Evolutionary conservation across 257 asterid species (phyloP).

Genomic region (Solanum gracilifrons): DNA sequence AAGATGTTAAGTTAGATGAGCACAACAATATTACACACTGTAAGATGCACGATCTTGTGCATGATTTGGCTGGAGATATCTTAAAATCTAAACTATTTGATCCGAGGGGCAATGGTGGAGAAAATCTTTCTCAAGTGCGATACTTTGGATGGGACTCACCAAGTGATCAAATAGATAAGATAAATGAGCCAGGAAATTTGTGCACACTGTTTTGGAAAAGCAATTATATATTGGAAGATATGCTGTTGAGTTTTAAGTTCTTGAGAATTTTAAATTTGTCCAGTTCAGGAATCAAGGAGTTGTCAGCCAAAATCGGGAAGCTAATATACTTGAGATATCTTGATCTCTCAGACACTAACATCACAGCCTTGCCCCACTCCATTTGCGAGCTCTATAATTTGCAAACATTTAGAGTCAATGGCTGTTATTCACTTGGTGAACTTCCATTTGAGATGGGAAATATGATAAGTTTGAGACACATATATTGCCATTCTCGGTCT

Average conservation of each 20-base stretch:
- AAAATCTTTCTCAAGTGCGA: neutral
- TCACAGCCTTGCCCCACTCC: neutral
- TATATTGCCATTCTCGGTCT: neutral
- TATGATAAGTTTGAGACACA: conserved; percentile 3
- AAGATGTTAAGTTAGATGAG: neutral
- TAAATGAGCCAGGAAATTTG: neutral
- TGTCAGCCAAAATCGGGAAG: conserved; percentile 3
- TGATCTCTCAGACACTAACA: conserved; percentile 4
- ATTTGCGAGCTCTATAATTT: neutral
- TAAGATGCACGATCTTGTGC: conserved; percentile 29
- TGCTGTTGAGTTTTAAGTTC: neutral
- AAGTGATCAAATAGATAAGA: neutral
- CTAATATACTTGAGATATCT: conserved; percentile 9
- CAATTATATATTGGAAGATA: neutral
- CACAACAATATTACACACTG: neutral
- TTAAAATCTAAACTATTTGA: neutral
- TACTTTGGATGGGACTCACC: neutral
- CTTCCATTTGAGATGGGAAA: conserved; percentile 1
- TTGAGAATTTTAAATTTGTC: conserved; percentile 4
- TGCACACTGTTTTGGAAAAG: neutral
- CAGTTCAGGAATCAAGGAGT: neutral
- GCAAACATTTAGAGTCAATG: conserved; percentile 1
- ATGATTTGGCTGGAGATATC: conserved; percentile 8
- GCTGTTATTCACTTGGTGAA: neutral
- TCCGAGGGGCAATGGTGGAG: neutral